Base-by-base conservation (phyloP, 2,329 filamentous ascomycete species). In the Aspergillus niger region DNA sequence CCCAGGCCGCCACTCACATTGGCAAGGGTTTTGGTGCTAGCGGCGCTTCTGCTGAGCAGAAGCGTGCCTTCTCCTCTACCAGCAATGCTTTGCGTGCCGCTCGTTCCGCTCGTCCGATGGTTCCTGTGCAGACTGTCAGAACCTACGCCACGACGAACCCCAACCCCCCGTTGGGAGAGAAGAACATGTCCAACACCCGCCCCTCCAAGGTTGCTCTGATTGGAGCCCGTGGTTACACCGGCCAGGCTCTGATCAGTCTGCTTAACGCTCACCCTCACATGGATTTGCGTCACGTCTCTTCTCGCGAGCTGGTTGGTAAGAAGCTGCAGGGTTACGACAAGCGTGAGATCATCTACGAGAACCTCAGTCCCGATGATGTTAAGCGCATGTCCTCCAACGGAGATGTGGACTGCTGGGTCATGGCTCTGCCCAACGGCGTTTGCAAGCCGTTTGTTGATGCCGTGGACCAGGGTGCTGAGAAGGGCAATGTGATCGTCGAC, bases 371-470 rank as follows among this genome's bases (percentile, higher is more conserved):
- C 6, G 94, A 98, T 66, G 94, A 98, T 67, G 89, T 97, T 11
- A 87, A 88, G 64, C 85, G 88, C 60, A 91, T 98, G 86, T 91
- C 95, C 64, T 88, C 90, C 74, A 87, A 89, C 32, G 90, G 91
- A 55, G 86, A 93, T 70, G 88, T 98, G 53, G 94, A 98, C 80
- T 95, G 91, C 79, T 98, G 93, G 93, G 91, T 98, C 48, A 95
- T 98, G 91, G 95, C 95, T 38, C 86, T 98, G 30, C 95, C 94
- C 48, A 99, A 98, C 72, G 91, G 91, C 63, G 92, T 97, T 53
- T 97, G 92, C 86, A 91, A 92, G 80, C 93, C 95, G 0, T 99
- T 90, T 68, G 90, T 98, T 8, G 91, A 98, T 65, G 94, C 94
- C 7, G 86, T 98, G 56, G 86, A 93, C 69, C 85, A 89, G 71